A percentile compares a stretch with the other conserved stretches of the same genome.
Evolutionary conservation across 306 rosid species (phyloP).

Genomic region (Aeschynomene evenia): DNA sequence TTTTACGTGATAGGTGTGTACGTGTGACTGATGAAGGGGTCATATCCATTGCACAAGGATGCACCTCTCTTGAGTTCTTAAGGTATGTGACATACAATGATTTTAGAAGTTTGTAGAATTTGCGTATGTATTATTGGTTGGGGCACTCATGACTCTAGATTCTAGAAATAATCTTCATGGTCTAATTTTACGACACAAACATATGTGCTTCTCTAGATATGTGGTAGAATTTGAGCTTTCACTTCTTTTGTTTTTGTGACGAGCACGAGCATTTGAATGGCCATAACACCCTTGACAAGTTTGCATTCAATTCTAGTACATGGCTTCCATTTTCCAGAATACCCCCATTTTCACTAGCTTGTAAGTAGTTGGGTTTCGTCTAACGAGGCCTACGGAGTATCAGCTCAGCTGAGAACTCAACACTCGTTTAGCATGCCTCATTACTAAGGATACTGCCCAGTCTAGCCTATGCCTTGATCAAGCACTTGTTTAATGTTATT

Average conservation of each 20-base stretch:
- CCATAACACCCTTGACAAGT: background rate
- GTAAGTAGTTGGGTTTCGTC: background rate
- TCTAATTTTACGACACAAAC: background rate
- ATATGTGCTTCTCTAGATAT: constrained; percentile 11
- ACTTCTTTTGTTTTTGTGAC: background rate
- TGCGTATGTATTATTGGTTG: background rate
- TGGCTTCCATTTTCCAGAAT: background rate
- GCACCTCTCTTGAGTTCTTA: constrained; percentile 64
- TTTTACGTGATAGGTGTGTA: constrained; percentile 60
- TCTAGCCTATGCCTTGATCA: background rate
- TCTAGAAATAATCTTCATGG: constrained; percentile 1
- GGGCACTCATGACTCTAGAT: constrained; percentile 19
- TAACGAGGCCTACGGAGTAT: background rate
- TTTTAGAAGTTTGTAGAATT: constrained; percentile 21
- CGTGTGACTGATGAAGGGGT: constrained; percentile 75
- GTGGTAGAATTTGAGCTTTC: constrained; percentile 5
- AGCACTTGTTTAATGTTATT: constrained; percentile 5
- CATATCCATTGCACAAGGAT: constrained; percentile 53
- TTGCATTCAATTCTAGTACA: background rate
- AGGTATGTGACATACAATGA: constrained; percentile 67
- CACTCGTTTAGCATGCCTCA: background rate
- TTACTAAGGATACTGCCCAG: background rate
- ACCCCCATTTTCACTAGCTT: background rate
- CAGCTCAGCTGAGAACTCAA: background rate
- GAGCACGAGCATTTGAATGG: constrained; percentile 2